Conservation (phyloP, 805 yeast species). For the Kuraishia capsulata region DNA sequence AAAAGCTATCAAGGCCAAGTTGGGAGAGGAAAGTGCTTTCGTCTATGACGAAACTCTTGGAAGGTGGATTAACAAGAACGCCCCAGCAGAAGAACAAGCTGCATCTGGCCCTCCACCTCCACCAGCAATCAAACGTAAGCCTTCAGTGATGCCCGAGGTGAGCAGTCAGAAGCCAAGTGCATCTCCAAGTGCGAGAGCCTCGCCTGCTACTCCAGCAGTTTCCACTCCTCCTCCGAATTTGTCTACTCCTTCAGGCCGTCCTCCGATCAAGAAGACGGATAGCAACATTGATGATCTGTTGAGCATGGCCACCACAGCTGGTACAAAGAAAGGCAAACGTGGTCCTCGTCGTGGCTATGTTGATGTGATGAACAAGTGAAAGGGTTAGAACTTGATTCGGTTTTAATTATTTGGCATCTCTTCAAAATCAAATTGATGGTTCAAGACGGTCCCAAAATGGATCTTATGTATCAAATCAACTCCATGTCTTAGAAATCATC, state of each 20-base stretch:
- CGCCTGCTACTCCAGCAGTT: slow-evolving; percentile 25
- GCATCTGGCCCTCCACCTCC: slow-evolving; percentile 56
- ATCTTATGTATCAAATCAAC: no score
- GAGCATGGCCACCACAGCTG: slow-evolving; percentile 13
- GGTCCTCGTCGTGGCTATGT: slow-evolving; percentile 55
- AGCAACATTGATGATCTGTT: slow-evolving; percentile 17
- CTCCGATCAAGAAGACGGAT: slow-evolving; percentile 14
- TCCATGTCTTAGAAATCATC: neutral
- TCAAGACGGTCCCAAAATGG: no score
- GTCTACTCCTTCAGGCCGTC: slow-evolving; percentile 24
- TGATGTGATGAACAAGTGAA: slow-evolving; percentile 42
- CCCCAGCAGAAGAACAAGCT: slow-evolving; percentile 55
- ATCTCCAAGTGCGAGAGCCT: slow-evolving; percentile 24
- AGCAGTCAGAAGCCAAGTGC: slow-evolving; percentile 6
- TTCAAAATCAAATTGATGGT: no score
- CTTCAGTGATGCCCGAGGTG: slow-evolving; percentile 6
- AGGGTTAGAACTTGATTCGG: neutral
- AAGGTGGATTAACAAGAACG: slow-evolving; percentile 77
- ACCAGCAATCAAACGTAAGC: slow-evolving; percentile 37
- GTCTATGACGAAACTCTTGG: slow-evolving; percentile 75
- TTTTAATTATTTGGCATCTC: neutral
- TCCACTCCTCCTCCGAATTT: slow-evolving; percentile 22
- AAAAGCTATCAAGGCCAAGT: slow-evolving; percentile 73
- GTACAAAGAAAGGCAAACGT: slow-evolving; percentile 37
- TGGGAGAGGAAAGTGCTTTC: slow-evolving; percentile 72